These are phyloP conservation scores for Prunus dulcis DNA, from an alignment of 306 rosid species.

Conservation along the genomic window DNA sequence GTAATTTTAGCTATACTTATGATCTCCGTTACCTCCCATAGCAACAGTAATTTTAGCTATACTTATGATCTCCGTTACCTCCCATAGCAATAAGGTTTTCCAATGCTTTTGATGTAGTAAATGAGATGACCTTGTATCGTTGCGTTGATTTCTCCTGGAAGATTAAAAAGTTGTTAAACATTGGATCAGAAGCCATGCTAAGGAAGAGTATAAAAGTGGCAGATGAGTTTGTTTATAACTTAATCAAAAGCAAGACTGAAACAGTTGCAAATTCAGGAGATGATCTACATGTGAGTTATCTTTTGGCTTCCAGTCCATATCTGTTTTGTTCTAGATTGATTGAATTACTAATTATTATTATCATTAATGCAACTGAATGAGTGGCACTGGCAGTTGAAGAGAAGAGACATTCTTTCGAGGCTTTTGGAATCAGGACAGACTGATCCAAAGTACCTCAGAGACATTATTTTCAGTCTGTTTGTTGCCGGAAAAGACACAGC, in stretches of 20 bases:
- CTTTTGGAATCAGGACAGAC: too few relatives aligned
- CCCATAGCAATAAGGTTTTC: constrained; percentile 4
- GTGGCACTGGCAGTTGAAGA: constrained; percentile 13
- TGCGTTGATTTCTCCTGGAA: constrained; percentile 29
- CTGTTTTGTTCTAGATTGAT: background rate
- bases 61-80: background rate
- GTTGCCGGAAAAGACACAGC: constrained; percentile 61
- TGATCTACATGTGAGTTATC: constrained; percentile 14
- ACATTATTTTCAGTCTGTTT: constrained; percentile 38
- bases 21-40: background rate
- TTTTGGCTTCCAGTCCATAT: background rate
- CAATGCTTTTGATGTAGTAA: constrained; percentile 28
- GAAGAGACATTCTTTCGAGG: constrained; percentile 29
- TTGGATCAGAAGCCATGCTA: constrained; percentile 30
- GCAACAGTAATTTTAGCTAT: background rate
- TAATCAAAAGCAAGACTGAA: background rate
- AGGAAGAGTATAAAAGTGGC: constrained; percentile 19
- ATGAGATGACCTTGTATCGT: constrained; percentile 15
- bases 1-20: background rate
- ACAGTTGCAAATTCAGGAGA: background rate
- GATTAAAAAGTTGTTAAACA: background rate
- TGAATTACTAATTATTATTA: too few relatives aligned
- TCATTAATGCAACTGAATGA: background rate
- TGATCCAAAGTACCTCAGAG: constrained; percentile 26
- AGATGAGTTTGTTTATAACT: background rate